A percentile compares a stretch with the other conserved stretches of the same genome.
These are phyloP conservation scores for Debaryomyces udenii DNA, from an alignment of 1,139 yeast genomes.

Conservation along the genomic window DNA sequence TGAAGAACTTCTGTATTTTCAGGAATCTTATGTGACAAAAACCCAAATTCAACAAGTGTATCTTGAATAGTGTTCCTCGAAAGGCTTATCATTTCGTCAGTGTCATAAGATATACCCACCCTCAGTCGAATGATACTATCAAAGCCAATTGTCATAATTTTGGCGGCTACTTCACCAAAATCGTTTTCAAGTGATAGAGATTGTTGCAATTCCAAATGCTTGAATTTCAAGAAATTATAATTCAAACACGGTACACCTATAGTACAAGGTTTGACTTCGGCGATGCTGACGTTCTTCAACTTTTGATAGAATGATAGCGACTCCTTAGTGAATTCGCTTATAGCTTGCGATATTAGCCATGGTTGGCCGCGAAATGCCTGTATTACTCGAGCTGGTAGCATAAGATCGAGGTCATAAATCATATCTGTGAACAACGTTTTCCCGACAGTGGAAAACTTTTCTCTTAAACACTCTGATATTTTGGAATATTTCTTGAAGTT, in stretches of 20 bases:
- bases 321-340: constrained; percentile 10
- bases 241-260: constrained; percentile 11
- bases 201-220: constrained; percentile 3
- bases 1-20: constrained; percentile 4
- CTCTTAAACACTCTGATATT: constrained; percentile 13
- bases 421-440: constrained; percentile 11
- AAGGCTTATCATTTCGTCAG: background rate
- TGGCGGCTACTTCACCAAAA: constrained; percentile 5
- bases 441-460: constrained; percentile 6
- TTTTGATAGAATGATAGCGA: constrained; percentile 1
- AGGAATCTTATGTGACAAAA: constrained; percentile 4
- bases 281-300: background rate
- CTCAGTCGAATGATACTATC: background rate
- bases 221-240: constrained; percentile 6
- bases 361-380: constrained; percentile 8
- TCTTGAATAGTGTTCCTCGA: constrained; percentile 13
- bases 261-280: background rate
- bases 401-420: constrained; percentile 11
- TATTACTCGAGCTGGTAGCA: constrained; percentile 7
- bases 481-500: constrained; percentile 22
- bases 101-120: background rate
- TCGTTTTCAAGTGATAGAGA: background rate
- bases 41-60: constrained; percentile 9
- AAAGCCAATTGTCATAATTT: constrained; percentile 8
- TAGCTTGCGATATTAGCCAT: constrained; percentile 10